A percentile compares a stretch with the other conserved stretches of the same genome.
These are phyloP conservation scores for Rhodotorula sp. DNA, from an alignment of 1,284 basidiomycete species.

Conservation along the genomic window DNA sequence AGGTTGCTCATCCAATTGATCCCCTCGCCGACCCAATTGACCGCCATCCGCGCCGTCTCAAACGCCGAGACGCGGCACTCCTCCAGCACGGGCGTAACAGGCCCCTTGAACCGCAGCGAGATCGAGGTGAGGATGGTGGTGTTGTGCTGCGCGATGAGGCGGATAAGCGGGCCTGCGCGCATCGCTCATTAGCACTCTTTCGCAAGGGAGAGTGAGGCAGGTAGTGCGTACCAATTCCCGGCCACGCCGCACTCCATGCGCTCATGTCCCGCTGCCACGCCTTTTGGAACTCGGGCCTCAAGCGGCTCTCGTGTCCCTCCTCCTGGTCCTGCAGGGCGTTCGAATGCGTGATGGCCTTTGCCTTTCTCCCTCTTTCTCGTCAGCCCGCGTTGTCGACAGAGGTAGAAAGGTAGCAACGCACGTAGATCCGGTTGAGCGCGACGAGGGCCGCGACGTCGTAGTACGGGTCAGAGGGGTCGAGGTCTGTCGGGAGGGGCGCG, in stretches of 20 bases:
- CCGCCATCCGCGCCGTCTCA: constrained; percentile 30
- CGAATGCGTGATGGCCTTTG: constrained; percentile 26
- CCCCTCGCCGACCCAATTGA: constrained; percentile 22
- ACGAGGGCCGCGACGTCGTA: constrained; percentile 29
- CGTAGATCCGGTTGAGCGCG: constrained; percentile 31
- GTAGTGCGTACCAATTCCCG: constrained; percentile 14
- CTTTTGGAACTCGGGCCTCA: constrained; percentile 22
- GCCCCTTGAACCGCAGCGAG: constrained; percentile 34
- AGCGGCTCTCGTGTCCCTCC: constrained; percentile 9
- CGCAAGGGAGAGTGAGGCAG: background rate
- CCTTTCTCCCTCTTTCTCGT: background rate
- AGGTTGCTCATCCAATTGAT: constrained; percentile 24
- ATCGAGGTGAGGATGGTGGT: constrained; percentile 32
- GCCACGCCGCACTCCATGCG: constrained; percentile 21
- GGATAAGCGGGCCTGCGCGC: constrained; percentile 10
- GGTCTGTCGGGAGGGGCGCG: constrained; percentile 3
- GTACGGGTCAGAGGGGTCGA: constrained; percentile 7
- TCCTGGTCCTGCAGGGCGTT: constrained; percentile 20
- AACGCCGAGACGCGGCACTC: constrained; percentile 28
- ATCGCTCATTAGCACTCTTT: no score
- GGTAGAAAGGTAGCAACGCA: background rate
- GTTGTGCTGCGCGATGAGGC: constrained; percentile 33
- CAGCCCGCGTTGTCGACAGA: background rate
- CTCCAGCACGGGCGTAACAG: constrained; percentile 31
- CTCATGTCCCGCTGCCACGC: constrained; percentile 22